phyloP scores from a whole-genome alignment of 2,329 filamentous ascomycete genomes.

The Paraphaeosphaeria minitans region DNA sequence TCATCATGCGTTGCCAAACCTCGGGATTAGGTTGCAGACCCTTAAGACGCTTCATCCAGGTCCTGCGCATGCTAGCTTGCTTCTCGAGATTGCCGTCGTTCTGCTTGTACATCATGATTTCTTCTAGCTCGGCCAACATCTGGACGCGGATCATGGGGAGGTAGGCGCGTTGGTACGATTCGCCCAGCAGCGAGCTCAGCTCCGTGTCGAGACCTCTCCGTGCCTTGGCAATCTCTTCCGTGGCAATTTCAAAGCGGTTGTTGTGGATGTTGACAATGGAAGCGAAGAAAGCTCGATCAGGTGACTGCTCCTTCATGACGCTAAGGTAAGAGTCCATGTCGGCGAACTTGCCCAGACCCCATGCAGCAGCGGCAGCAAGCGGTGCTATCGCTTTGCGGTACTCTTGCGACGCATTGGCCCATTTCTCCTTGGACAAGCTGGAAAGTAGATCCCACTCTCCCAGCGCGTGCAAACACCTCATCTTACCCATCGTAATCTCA shows the following conservation, averaged over 20 bases:
- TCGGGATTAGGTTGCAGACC: constrained; percentile 97
- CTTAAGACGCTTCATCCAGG: constrained; percentile 93
- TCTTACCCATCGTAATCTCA: constrained; percentile 98
- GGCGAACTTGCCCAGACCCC: constrained; percentile 96
- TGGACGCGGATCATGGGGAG: constrained; percentile 97
- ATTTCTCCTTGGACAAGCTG: constrained; percentile 86
- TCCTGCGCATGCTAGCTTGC: constrained; percentile 86
- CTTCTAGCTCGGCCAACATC: constrained; percentile 97
- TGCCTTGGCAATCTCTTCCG: constrained; percentile 87
- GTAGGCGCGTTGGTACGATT: constrained; percentile 97
- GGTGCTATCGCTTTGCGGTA: constrained; percentile 90
- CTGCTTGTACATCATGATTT: constrained; percentile 98
- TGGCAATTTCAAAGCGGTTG: constrained; percentile 91
- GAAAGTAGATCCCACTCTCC: constrained; percentile 97
- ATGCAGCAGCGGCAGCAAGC: constrained; percentile 91
- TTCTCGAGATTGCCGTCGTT: constrained; percentile 78
- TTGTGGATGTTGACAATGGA: constrained; percentile 93
- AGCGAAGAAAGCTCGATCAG: constrained; percentile 96
- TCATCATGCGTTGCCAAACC: constrained; percentile 98
- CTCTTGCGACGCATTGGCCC: constrained; percentile 86
- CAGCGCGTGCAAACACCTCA: constrained; percentile 95
- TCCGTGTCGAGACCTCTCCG: constrained; percentile 94
- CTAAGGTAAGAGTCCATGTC: constrained; percentile 96
- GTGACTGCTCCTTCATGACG: constrained; percentile 91
- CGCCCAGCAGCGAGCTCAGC: constrained; percentile 92